A percentile compares a stretch with the other conserved stretches of the same genome.
Evolutionary conservation across 2,329 filamentous ascomycete species (phyloP).

Genomic region (Exophiala dermatitidis): DNA sequence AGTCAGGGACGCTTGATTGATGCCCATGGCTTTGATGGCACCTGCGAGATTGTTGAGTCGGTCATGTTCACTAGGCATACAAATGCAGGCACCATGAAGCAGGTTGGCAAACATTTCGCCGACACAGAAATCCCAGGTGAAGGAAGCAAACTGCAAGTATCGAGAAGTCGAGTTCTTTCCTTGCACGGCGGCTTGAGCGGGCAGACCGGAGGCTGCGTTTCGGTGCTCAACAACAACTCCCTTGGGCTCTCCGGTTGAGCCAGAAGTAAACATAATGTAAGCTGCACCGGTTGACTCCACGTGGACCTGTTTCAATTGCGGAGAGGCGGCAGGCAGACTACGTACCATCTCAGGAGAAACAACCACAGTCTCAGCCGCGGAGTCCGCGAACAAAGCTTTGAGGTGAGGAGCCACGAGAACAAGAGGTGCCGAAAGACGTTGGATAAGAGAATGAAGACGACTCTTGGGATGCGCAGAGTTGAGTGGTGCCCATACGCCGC

Average conservation of each 20-base stretch:
- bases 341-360: not conserved
- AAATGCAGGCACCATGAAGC: not conserved
- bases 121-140: not conserved
- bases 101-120: not conserved
- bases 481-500: conserved; percentile 36
- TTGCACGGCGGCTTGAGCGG: not conserved
- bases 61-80: not conserved
- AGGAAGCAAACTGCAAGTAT: not conserved
- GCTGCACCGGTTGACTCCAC: not conserved
- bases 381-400: not conserved
- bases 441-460: not conserved
- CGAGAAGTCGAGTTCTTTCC: not conserved
- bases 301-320: not conserved
- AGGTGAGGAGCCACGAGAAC: not conserved
- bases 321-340: conserved; percentile 22
- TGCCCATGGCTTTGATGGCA: not conserved
- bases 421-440: not conserved
- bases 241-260: conserved; percentile 51
- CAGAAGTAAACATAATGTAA: conserved; percentile 56
- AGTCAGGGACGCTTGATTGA: not conserved
- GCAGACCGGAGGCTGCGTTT: conserved; percentile 43
- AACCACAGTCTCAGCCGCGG: not conserved
- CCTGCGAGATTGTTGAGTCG: not conserved
- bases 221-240: conserved; percentile 58
- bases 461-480: conserved; percentile 24